Evolutionary conservation across 2,329 filamentous ascomycete genomes (phyloP), one percentile per base, ranked within the genome.

Genomic region (Gliomastix tumulicola): DNA sequence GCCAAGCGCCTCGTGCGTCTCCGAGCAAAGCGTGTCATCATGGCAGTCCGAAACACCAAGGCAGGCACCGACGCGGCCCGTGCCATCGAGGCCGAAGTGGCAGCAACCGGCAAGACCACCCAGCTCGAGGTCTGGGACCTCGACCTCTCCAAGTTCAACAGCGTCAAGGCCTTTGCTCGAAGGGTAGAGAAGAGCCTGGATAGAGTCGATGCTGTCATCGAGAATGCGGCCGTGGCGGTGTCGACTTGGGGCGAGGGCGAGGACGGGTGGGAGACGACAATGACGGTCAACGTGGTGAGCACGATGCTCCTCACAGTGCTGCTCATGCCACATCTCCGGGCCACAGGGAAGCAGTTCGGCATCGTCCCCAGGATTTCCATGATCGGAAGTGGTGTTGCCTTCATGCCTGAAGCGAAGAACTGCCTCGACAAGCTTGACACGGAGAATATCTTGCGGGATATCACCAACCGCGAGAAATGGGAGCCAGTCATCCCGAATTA

Each of bases 201-300:
- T 5, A 50, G 68, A 9, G 45, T 71, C 15, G 67, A 71, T 39
- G 51, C 57, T 4, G 41, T 71, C 1, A 39, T 71, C 7, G 52
- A 58, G 34, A 71, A 69, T 35, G 68, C 67, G 5, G 45, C 49
- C 12, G 21, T 50, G 12, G 35, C 46, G 8, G 40, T 36, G 5
- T 22, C 41, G 6, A 34, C 38, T 6, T 47, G 44, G 28, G 38
- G 44, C 12, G 35, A 51, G 28, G 42, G 49, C 16, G 63, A 66
- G 38, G 63, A 66, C 37, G 67, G 63, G 3, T 55, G 61, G 36
- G 68, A 72, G 47, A 45, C 46, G 12, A 62, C 53, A 20, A 47
- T 71, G 34, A 63, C 62, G 4, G 58, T 71, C 32, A 73, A 74
- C 44, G 62, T 71, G 15, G 50, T 74, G 43, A 53, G 12, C 46